Evolutionary conservation across 2,329 filamentous ascomycete genomes (phyloP).

Genomic region (Pleomassaria siparia): DNA sequence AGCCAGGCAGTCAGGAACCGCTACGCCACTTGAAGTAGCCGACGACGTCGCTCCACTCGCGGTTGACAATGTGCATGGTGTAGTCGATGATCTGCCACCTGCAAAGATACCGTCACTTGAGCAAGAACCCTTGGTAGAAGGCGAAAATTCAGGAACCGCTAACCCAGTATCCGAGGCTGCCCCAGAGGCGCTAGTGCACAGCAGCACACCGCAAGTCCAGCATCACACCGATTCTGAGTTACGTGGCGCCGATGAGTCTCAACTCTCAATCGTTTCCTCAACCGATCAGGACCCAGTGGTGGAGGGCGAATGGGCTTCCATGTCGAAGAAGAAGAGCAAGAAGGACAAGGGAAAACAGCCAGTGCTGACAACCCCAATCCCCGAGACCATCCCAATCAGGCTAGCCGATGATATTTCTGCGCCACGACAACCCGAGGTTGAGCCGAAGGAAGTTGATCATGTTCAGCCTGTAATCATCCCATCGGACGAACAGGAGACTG

Average conservation of each 20-base stretch:
- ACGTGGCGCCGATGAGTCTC: neutral
- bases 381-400: neutral
- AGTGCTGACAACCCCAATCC: conserved; percentile 2
- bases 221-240: neutral
- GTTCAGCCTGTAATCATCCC: neutral
- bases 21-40: no score
- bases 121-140: no score
- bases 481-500: neutral
- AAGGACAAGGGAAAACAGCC: conserved; percentile 20
- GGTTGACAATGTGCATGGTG: no score
- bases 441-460: neutral
- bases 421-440: neutral
- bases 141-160: conserved; percentile 12
- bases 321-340: conserved; percentile 18
- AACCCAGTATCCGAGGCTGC: conserved; percentile 11
- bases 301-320: conserved; percentile 1
- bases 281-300: neutral
- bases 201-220: no score
- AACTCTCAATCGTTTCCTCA: neutral
- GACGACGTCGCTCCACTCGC: no score
- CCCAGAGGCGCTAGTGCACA: neutral
- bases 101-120: no score
- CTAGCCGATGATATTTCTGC: neutral
- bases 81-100: no score
- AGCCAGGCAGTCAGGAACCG: no score